Conservation (phyloP, 139 green algal genomes). For the Chlamydomonas incerta region DNA sequence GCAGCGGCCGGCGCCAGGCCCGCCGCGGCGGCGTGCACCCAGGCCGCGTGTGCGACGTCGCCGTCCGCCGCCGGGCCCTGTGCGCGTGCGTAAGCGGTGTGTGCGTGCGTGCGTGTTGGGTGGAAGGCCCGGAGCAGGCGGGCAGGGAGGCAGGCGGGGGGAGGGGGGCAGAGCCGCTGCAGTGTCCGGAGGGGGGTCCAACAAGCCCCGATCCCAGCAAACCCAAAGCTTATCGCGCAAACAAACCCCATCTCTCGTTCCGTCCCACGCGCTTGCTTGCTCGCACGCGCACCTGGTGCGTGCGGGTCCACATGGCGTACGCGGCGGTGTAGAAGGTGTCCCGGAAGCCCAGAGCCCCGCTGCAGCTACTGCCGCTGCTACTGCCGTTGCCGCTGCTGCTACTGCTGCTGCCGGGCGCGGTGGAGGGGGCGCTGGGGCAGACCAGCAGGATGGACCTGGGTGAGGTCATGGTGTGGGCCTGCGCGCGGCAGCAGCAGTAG, state of each 20-base stretch:
- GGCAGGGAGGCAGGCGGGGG: no score
- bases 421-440: not conserved
- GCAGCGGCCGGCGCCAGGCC: not conserved
- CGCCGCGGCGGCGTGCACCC: not conserved
- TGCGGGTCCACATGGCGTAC: slow-evolving; percentile 31
- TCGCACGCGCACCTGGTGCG: not conserved
- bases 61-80: not conserved
- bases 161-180: no score
- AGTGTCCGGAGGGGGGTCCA: no score
- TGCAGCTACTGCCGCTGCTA: not conserved
- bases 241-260: no score
- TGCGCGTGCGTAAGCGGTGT: not conserved
- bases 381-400: not conserved
- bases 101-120: no score
- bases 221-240: no score
- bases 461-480: not conserved
- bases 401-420: not conserved
- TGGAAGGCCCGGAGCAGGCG: no score
- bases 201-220: no score
- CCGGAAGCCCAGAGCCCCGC: not conserved
- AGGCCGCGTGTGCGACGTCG: not conserved
- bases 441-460: slow-evolving; percentile 17
- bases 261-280: no score
- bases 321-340: not conserved
- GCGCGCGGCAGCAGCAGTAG: no score